A percentile compares a stretch with the other conserved stretches of the same genome.
These are phyloP conservation scores for Macadamia tetraphylla DNA, from an alignment of 164 flowering plant genomes.

Conservation along the genomic window DNA sequence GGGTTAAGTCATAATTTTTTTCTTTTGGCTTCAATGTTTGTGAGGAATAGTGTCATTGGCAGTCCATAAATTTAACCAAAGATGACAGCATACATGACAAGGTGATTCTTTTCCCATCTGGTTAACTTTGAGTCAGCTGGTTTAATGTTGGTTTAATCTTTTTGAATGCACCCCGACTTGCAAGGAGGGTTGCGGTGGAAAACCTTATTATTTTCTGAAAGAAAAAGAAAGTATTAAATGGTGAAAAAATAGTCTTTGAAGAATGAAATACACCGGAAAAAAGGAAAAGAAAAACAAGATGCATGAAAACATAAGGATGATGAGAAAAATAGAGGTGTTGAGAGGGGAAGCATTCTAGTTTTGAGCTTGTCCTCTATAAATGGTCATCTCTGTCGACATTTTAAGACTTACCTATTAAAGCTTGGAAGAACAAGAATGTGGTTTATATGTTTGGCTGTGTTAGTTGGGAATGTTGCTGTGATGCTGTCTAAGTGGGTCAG, in stretches of 20 bases:
- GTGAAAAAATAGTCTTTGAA: too few species aligned
- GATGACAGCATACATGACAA: background rate
- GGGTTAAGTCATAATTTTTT: background rate
- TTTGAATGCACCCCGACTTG: background rate
- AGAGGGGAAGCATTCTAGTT: too few species aligned
- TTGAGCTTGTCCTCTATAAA: too few species aligned
- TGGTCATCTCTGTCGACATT: too few species aligned
- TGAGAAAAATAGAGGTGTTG: too few species aligned
- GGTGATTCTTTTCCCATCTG: background rate
- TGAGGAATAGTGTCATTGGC: conserved; percentile 7
- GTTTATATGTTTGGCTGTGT: too few species aligned
- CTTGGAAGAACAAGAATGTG: too few species aligned
- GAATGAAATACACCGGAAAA: too few species aligned
- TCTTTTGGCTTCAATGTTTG: conserved; percentile 7
- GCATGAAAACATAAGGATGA: background rate
- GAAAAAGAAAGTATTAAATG: background rate
- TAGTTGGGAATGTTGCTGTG: too few species aligned
- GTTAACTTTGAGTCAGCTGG: background rate
- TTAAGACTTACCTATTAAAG: too few species aligned
- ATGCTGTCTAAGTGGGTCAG: too few species aligned
- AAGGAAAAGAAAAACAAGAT: background rate
- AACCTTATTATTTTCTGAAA: background rate
- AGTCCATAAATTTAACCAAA: conserved; percentile 2
- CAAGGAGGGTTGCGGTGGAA: background rate
- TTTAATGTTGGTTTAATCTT: background rate